These are phyloP conservation scores for Acanthamoeba lenticulata DNA, from an alignment of 208 protist genomes.

Conservation along the genomic window DNA sequence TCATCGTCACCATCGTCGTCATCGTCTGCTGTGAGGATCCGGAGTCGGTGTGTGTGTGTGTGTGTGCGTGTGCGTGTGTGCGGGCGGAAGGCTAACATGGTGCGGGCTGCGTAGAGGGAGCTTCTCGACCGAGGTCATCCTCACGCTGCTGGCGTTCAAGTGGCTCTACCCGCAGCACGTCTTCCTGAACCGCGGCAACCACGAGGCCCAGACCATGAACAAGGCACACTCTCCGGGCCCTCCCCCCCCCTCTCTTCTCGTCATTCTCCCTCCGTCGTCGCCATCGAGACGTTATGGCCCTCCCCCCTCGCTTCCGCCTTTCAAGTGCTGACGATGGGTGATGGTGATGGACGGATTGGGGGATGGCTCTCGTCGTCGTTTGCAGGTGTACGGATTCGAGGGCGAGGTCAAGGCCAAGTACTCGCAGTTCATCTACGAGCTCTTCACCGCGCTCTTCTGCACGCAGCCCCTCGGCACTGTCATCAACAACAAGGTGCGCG, in stretches of 20 bases:
- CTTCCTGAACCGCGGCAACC: slow-evolving; percentile 94
- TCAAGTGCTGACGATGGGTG: no score
- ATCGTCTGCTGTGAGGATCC: no score
- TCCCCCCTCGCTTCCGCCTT: no score
- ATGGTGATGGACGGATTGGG: no score
- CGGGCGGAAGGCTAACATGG: no score
- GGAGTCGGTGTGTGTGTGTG: no score
- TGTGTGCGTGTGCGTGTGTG: no score
- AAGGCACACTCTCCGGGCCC: slow-evolving; percentile 69
- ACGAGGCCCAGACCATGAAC: slow-evolving; percentile 97
- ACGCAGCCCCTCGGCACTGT: slow-evolving; percentile 94
- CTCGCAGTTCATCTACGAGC: slow-evolving; percentile 90
- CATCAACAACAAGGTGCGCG: slow-evolving; percentile 88
- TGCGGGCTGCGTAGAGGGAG: slow-evolving; percentile 91
- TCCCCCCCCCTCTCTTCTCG: neutral
- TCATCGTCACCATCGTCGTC: no score
- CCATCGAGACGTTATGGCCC: no score
- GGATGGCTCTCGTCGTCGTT: neutral
- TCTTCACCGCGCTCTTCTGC: slow-evolving; percentile 97
- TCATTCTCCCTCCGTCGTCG: neutral
- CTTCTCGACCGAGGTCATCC: slow-evolving; percentile 96
- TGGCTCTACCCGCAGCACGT: slow-evolving; percentile 95
- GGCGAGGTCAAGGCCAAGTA: slow-evolving; percentile 97
- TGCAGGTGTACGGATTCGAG: slow-evolving; percentile 96
- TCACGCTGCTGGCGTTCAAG: slow-evolving; percentile 97